A percentile compares a stretch with the other conserved stretches of the same genome.
phyloP scores from a whole-genome alignment of 768 basidiomycete genomes.

The Suillus bovinus region DNA sequence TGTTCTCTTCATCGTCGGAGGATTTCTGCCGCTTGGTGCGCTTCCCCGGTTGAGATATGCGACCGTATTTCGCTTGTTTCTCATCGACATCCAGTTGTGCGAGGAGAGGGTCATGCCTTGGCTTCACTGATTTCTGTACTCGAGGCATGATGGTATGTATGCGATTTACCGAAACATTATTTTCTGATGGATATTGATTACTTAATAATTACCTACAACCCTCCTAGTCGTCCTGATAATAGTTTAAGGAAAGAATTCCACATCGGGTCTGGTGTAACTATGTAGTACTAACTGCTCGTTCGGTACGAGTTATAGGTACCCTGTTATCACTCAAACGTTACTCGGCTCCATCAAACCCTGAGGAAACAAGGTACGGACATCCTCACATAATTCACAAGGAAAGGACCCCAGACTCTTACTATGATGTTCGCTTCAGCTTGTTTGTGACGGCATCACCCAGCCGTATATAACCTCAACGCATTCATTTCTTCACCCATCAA shows the following conservation, averaged over 20 bases:
- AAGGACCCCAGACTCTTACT: not conserved
- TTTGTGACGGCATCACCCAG: not conserved
- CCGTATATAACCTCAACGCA: not conserved
- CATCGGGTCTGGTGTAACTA: no score
- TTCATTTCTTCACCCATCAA: not conserved
- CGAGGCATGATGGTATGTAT: slow-evolving; percentile 59
- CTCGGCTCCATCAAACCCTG: not conserved
- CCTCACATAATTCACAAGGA: not conserved
- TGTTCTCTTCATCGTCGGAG: slow-evolving; percentile 48
- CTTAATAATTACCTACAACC: slow-evolving; percentile 4
- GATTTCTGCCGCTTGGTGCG: slow-evolving; percentile 61
- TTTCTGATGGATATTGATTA: slow-evolving; percentile 8
- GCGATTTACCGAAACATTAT: slow-evolving; percentile 14
- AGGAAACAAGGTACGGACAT: not conserved
- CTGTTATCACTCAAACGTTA: not conserved
- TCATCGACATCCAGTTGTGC: slow-evolving; percentile 84
- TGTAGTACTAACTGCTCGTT: no score
- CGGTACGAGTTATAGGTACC: not conserved
- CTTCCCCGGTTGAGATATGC: slow-evolving; percentile 72
- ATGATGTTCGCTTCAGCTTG: not conserved
- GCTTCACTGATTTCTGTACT: slow-evolving; percentile 52
- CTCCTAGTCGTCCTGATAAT: no score
- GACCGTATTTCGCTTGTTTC: slow-evolving; percentile 73
- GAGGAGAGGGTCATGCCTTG: slow-evolving; percentile 85
- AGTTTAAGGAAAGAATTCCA: no score